Percentiles rank a stretch among this genome's conserved stretches.
Evolutionary conservation across 148 eudicot genomes (phyloP).

Genomic region (Vaccinium myrtillus): DNA sequence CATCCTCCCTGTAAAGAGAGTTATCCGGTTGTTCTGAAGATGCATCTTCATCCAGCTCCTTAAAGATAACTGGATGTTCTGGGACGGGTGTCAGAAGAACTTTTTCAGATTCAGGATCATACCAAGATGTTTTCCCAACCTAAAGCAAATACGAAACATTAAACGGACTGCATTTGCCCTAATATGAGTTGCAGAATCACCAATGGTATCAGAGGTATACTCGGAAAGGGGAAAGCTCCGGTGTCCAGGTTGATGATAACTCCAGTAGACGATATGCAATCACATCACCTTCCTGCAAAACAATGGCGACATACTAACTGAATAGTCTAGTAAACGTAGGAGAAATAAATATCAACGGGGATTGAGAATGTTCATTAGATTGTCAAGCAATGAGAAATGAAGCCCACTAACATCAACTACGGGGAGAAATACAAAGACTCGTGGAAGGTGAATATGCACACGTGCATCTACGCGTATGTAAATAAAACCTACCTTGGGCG

Average conservation of each 20-base stretch:
- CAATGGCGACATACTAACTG: conserved; percentile 9
- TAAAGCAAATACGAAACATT: conserved; percentile 20
- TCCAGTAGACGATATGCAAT: conserved; percentile 90
- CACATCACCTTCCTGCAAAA: conserved; percentile 75
- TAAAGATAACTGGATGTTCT: conserved; percentile 59
- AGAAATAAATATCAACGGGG: background rate
- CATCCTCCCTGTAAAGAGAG: conserved; percentile 76
- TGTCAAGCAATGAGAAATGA: conserved; percentile 5
- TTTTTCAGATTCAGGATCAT: conserved; percentile 42
- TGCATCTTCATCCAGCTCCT: conserved; percentile 52
- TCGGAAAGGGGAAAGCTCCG: conserved; percentile 67
- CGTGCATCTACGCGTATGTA: background rate
- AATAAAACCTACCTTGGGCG: conserved; percentile 48
- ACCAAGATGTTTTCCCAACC: conserved; percentile 71
- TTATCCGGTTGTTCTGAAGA: conserved; percentile 40
- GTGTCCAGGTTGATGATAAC: conserved; percentile 78
- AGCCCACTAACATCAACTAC: conserved; percentile 2
- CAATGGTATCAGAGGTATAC: conserved; percentile 28
- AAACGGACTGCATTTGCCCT: background rate
- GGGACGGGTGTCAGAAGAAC: conserved; percentile 59
- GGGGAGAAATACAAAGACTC: background rate
- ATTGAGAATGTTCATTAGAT: background rate
- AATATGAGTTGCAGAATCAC: background rate
- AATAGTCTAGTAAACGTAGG: background rate
- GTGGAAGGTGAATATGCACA: conserved; percentile 7